phyloP scores from a whole-genome alignment of 2,329 filamentous ascomycete species.

The Alternaria panax region DNA sequence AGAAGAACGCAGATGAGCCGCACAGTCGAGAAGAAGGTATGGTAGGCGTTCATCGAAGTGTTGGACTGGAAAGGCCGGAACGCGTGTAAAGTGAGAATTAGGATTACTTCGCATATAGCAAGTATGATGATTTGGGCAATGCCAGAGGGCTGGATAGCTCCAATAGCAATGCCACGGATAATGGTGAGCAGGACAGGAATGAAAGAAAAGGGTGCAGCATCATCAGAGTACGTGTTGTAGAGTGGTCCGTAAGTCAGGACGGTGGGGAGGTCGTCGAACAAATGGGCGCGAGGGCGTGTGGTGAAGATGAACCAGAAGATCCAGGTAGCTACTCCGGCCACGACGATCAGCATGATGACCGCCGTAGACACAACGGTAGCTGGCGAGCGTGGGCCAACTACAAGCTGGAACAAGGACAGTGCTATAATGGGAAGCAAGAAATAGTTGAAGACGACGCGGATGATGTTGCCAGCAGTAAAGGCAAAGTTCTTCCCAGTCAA shows the following conservation, averaged over 20 bases:
- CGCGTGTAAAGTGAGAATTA: slow-evolving; percentile 84
- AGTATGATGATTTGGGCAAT: slow-evolving; percentile 92
- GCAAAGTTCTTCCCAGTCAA: slow-evolving; percentile 89
- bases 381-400: slow-evolving; percentile 73
- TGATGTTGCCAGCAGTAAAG: slow-evolving; percentile 66
- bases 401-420: slow-evolving; percentile 89
- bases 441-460: slow-evolving; percentile 91
- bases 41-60: slow-evolving; percentile 97
- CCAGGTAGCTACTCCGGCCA: slow-evolving; percentile 79
- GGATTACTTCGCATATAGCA: slow-evolving; percentile 91
- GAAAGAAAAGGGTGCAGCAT: slow-evolving; percentile 87
- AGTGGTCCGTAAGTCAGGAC: slow-evolving; percentile 89
- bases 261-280: slow-evolving; percentile 93
- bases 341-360: slow-evolving; percentile 73
- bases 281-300: slow-evolving; percentile 80
- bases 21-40: slow-evolving; percentile 80
- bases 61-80: slow-evolving; percentile 89
- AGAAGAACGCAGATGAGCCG: slow-evolving; percentile 71
- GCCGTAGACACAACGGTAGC: slow-evolving; percentile 76
- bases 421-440: slow-evolving; percentile 87
- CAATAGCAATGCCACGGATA: slow-evolving; percentile 86
- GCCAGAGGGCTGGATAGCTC: slow-evolving; percentile 89
- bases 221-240: slow-evolving; percentile 97
- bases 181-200: slow-evolving; percentile 86
- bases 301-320: slow-evolving; percentile 80